Evolutionary conservation across 495 filamentous ascomycete species (phyloP), one percentile per base, ranked within the genome.

Genomic region (Margaritispora aquatica): DNA sequence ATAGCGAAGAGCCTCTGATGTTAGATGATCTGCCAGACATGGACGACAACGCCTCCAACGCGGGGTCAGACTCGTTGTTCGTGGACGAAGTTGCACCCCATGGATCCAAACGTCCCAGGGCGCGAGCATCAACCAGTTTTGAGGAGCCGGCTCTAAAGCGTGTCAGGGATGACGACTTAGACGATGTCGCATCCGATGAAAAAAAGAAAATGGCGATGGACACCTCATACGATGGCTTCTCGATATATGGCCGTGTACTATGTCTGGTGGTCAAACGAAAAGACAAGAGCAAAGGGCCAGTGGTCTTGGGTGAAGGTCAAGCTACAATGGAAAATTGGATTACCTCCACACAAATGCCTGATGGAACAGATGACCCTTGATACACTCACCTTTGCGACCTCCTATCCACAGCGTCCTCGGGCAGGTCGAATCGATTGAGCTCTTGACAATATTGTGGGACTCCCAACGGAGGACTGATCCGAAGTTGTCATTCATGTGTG

Each of bases 311-410:
- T 41, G 73, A 68, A 15, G 86, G 88, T 26, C 87, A 90, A 66
- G 86, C 86, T 55, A 84, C 90, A 78, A 89, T 97, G 86, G 92
- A 97, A 77, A 89, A 92, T 68, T 96, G 91, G 88, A 93, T 96
- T 49, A 82, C 84, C 15, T 83, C 79, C 9, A 91, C 86, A 11
- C 88, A 91, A 68, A 70, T 82, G 55, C 79, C 76, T 5, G 17
- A 47, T 7, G 26, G 24, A 49, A 55, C 59, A 23, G 63, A 68
- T 2, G 63, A 61, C 9, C 21, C 38, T 9, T 44, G 38, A 44
- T 15, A 29, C 13, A 2, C 8, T 7, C 51, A 27, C 13, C 4
- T 20, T 31, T 17, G 22, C 9, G 7, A 20, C 8, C 10, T 31
- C n/a, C 51, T n/a, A n/a, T n/a, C n/a, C n/a, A n/a, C n/a, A n/a